Evolutionary conservation across 116 monocot genomes (phyloP), one percentile per base, ranked within the genome.

Genomic region (Trichopus zeylanicus): DNA sequence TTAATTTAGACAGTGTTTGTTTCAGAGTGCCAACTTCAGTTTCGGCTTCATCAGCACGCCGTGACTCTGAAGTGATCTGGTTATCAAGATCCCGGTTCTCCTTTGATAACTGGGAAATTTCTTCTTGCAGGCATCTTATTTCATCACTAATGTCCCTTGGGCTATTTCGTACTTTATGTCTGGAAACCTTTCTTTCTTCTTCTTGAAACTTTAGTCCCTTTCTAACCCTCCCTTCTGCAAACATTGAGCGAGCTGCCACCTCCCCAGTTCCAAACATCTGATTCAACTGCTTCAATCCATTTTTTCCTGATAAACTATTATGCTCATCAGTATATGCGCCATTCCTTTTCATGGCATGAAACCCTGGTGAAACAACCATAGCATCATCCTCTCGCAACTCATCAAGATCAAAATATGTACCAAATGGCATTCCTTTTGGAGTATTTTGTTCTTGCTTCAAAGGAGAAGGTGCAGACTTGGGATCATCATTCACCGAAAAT

Each of bases 61-160:
- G 58, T 3, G 56, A 55, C 52, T 72, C 72, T 59, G 34, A 56
- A 6, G 30, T 22, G 2, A 73, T 60, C 53, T 63, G 67, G 21
- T 30, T 54, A 58, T 68, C 67, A 13, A 78, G 57, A 39, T 30
- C 51, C 52, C 60, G 53, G 16, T 72, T 76, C 66, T 84, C 79
- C 49, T 59, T 46, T 15, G 66, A 65, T 7, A 86, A 60, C 21
- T 63, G 72, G n/a, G 77, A 78, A 70, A 81, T 52, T 69, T 81
- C 74, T 57, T 65, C 81, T 74, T 72, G 70, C n/a, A 86, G 42
- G 3, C 26, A 46, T 27, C 16, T 60, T 5, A 28, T 22, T 28
- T 60, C 26, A 18, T 60, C 27, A 13, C 60, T 20, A 7, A 13
- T 46, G 15, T 46, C 42, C 3, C 49, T 49, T 20, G 22, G 22